Evolutionary conservation across 2,329 filamentous ascomycete species (phyloP).

Genomic region (Hypoxylon rubiginosum): DNA sequence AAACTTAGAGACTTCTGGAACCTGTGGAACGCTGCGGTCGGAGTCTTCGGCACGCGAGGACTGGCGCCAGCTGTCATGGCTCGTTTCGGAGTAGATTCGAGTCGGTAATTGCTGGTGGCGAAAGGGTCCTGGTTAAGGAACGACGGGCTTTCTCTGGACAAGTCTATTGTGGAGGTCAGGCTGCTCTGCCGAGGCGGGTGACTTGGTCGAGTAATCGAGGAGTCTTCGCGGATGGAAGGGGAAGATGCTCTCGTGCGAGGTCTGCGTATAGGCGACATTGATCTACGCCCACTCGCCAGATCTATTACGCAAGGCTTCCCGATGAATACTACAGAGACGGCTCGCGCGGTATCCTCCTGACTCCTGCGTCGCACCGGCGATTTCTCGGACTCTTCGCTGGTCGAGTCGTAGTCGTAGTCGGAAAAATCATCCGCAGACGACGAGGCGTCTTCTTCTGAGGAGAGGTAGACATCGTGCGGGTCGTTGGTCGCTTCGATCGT

Average conservation of each 20-base stretch:
- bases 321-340: slow-evolving; percentile 70
- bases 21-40: slow-evolving; percentile 63
- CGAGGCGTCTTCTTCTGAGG: slow-evolving; percentile 75
- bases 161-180: slow-evolving; percentile 50
- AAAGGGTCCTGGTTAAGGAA: slow-evolving; percentile 70
- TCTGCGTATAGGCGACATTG: slow-evolving; percentile 59
- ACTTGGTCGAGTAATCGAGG: slow-evolving; percentile 39
- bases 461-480: slow-evolving; percentile 73
- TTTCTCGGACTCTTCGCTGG: slow-evolving; percentile 53
- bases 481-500: slow-evolving; percentile 55
- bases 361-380: slow-evolving; percentile 54
- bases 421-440: slow-evolving; percentile 72
- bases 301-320: slow-evolving; percentile 72
- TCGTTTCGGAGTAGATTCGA: slow-evolving; percentile 45
- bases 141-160: slow-evolving; percentile 57
- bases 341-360: slow-evolving; percentile 69
- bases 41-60: slow-evolving; percentile 59
- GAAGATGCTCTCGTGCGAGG: slow-evolving; percentile 46
- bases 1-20: slow-evolving; percentile 66
- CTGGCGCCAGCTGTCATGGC: slow-evolving; percentile 47
- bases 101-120: slow-evolving; percentile 56
- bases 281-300: slow-evolving; percentile 59
- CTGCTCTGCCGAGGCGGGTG: slow-evolving; percentile 61
- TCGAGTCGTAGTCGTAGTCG: slow-evolving; percentile 65
- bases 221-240: slow-evolving; percentile 49